Base-by-base conservation (phyloP, 441 rosid species). In the Arabidopsis hybrid region DNA sequence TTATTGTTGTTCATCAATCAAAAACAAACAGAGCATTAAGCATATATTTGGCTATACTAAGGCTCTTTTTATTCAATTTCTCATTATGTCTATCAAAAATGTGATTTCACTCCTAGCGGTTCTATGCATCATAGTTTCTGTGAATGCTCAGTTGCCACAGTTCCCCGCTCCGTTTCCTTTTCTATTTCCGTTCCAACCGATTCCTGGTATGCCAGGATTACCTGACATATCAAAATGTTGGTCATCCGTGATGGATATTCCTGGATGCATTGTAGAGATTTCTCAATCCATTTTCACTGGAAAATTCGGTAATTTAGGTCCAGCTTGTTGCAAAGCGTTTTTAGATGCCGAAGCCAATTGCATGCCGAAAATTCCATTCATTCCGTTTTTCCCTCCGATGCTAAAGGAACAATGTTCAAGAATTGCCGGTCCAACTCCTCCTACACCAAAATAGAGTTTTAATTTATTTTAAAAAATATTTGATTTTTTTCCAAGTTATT, bases 71-170 rank as follows among this genome's bases (percentile, higher is more conserved):
- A 21, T 21, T 21, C 13, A 35, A 60, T 40, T 13, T 43, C 53
- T n/a, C 21, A 59, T 9, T 7, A 60, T 70, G 67, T 36, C 59
- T 46, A 36, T 26, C 12, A 70, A 59, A 8, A 39, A 7, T 49
- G 31, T 60, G 11, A 4, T 36, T 18, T 46, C 50, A 10, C 12
- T 18, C 7, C 2, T 59, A 1, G 7, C 3, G 0, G 1, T 21
- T 10, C 13, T 59, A 9, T 70, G 59, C 11, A 29, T 60, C 7
- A 13, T 38, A 10, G 59, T 70, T 1, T 60, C 59, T 1, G 16
- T 32, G 8, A 71, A 71, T 49, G 74, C 75, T 26, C 75, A 69
- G 12, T 6, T 59, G 5, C 74, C 57, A 18, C 57, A 47, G 1
- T 60, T 60, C 18, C 58, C 57, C 0, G 8, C 14, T 60, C 49